Conservation (phyloP, 768 basidiomycete genomes). For the Termitomyces sp. region DNA sequence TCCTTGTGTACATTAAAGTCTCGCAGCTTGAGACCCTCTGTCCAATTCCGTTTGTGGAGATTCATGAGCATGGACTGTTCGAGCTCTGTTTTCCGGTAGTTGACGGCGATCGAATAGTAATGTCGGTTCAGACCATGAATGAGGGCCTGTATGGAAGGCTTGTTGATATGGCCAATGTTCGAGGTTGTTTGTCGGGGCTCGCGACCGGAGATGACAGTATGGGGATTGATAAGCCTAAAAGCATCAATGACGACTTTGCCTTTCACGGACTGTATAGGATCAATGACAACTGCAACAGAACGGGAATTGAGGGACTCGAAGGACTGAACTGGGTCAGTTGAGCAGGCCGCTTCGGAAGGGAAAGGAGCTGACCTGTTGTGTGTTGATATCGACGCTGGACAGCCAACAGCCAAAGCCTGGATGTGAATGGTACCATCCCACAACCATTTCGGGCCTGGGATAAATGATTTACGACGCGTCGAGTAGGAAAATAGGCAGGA, state of each 20-base stretch:
- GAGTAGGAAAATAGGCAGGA: neutral
- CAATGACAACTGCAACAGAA: conserved; percentile 95
- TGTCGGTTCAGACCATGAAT: conserved; percentile 97
- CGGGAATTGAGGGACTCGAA: conserved; percentile 93
- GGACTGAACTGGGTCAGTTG: conserved; percentile 49
- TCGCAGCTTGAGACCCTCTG: conserved; percentile 87
- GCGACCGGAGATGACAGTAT: conserved; percentile 82
- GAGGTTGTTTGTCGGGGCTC: conserved; percentile 97
- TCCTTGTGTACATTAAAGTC: conserved; percentile 90
- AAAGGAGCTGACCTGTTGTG: conserved; percentile 71
- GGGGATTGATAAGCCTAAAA: conserved; percentile 93
- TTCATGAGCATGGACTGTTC: conserved; percentile 99
- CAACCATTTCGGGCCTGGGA: conserved; percentile 88
- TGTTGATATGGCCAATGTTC: conserved; percentile 98
- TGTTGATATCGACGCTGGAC: conserved; percentile 98
- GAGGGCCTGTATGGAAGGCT: conserved; percentile 97
- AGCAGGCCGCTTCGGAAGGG: neutral
- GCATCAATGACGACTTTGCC: conserved; percentile 99
- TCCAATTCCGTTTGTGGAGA: conserved; percentile 98
- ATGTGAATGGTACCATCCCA: conserved; percentile 99
- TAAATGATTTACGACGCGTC: neutral
- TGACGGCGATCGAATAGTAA: conserved; percentile 97
- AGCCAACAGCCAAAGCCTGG: conserved; percentile 99
- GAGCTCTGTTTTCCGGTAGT: conserved; percentile 96
- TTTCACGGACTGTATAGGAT: conserved; percentile 98